A percentile compares a stretch with the other conserved stretches of the same genome.
Conservation (phyloP, 306 rosid genomes). For the Malus asiatica region DNA sequence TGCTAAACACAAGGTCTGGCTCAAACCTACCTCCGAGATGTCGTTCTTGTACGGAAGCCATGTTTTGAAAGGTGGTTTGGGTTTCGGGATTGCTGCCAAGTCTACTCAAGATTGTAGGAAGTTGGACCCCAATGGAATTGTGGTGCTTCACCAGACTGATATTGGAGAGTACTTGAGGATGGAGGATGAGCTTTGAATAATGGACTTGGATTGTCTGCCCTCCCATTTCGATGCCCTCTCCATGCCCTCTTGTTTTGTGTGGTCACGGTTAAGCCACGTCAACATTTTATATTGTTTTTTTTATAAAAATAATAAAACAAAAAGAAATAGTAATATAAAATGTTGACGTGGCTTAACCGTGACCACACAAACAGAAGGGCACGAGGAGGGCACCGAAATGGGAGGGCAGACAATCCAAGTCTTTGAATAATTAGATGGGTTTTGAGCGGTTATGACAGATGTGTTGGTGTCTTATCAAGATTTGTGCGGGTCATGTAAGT, state of each 20-base stretch:
- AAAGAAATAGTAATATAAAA: too few relatives aligned
- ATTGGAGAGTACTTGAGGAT: constrained; percentile 87
- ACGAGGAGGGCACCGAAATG: too few relatives aligned
- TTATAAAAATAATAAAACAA: too few relatives aligned
- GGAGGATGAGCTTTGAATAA: constrained; percentile 93
- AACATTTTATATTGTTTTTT: too few relatives aligned
- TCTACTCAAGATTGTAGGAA: constrained; percentile 93
- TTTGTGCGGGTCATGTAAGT: not conserved
- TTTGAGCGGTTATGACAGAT: not conserved
- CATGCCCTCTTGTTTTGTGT: too few relatives aligned
- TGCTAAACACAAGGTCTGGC: constrained; percentile 92
- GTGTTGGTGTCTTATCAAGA: not conserved
- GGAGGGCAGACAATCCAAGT: too few relatives aligned
- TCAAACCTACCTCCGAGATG: constrained; percentile 89
- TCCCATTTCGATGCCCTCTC: too few relatives aligned
- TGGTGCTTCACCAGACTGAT: constrained; percentile 83
- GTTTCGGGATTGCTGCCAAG: constrained; percentile 83
- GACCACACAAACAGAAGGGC: too few relatives aligned
- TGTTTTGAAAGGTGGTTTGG: constrained; percentile 78
- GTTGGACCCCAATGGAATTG: constrained; percentile 82
- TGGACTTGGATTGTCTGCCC: too few relatives aligned
- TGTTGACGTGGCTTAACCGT: too few relatives aligned
- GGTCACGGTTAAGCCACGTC: too few relatives aligned
- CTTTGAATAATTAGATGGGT: constrained; percentile 34
- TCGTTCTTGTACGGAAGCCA: constrained; percentile 73